phyloP scores from a whole-genome alignment of 1,139 yeast genomes.

The Kurtzmaniella quercitrusa region DNA sequence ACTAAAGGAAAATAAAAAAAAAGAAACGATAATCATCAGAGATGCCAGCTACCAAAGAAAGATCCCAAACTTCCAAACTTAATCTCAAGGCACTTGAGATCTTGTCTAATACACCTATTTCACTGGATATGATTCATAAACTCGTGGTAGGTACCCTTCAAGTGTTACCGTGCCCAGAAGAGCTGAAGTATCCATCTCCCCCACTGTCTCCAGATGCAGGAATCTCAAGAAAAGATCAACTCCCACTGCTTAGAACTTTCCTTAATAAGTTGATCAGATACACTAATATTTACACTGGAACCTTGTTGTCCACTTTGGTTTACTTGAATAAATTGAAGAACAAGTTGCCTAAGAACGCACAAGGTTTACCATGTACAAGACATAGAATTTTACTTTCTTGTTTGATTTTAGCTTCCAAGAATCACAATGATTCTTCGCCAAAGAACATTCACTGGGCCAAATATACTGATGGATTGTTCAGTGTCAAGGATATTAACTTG shows the following conservation, averaged over 20 bases:
- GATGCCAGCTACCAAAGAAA: not conserved
- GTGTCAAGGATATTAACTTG: conserved; percentile 63
- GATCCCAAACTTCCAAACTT: conserved; percentile 12
- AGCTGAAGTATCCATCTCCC: conserved; percentile 33
- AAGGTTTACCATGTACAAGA: conserved; percentile 73
- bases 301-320: conserved; percentile 67
- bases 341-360: conserved; percentile 65
- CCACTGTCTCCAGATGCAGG: conserved; percentile 25
- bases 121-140: conserved; percentile 64
- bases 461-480: conserved; percentile 70
- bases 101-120: conserved; percentile 54
- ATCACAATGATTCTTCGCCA: conserved; percentile 74
- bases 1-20: not conserved
- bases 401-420: conserved; percentile 66
- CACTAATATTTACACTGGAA: conserved; percentile 74
- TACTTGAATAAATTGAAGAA: conserved; percentile 58
- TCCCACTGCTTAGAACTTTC: conserved; percentile 74
- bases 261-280: conserved; percentile 65
- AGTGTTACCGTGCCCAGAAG: conserved; percentile 54
- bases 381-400: conserved; percentile 75
- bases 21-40: not conserved
- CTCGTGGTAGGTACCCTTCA: conserved; percentile 60
- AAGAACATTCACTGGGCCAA: conserved; percentile 75
- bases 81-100: conserved; percentile 55
- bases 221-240: conserved; percentile 30